Evolutionary conservation across 352 stramenopile species (phyloP).

Genomic region (Pythium rishiriense): DNA sequence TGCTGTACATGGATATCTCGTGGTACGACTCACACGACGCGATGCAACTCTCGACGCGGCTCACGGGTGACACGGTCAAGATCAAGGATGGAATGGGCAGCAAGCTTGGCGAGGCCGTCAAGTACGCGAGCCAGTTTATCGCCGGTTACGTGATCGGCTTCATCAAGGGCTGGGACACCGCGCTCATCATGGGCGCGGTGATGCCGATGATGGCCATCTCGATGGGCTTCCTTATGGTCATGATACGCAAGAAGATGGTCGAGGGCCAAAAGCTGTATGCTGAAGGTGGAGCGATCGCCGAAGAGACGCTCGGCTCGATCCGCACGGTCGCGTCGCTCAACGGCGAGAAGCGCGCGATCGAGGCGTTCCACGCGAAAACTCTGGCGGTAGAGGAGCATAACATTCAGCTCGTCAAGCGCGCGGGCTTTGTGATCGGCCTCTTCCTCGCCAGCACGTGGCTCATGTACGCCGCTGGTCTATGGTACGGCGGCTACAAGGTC

Average conservation of each 20-base stretch:
- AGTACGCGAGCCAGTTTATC: constrained; percentile 41
- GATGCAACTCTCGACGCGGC: constrained; percentile 41
- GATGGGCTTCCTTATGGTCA: constrained; percentile 35
- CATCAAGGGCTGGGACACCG: constrained; percentile 43
- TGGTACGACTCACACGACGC: constrained; percentile 54
- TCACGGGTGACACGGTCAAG: constrained; percentile 23
- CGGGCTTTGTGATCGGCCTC: constrained; percentile 29
- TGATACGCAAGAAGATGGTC: constrained; percentile 22
- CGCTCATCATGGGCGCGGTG: constrained; percentile 47
- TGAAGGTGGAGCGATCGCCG: constrained; percentile 47
- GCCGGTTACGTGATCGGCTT: constrained; percentile 49
- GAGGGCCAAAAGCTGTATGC: constrained; percentile 45
- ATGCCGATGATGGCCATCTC: constrained; percentile 46
- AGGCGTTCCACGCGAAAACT: constrained; percentile 36
- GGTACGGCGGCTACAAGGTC: constrained; percentile 55
- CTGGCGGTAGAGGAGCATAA: constrained; percentile 33
- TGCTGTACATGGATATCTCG: constrained; percentile 52
- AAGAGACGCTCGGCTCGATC: constrained; percentile 64
- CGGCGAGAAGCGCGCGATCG: constrained; percentile 41
- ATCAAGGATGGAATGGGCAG: constrained; percentile 29
- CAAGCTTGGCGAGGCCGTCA: constrained; percentile 47
- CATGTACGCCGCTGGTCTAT: constrained; percentile 48
- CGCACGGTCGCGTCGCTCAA: constrained; percentile 57
- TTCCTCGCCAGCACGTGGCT: constrained; percentile 45
- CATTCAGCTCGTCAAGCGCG: constrained; percentile 31